phyloP scores from a whole-genome alignment of 108 stramenopile species.

The Cyclotella cryptica region DNA sequence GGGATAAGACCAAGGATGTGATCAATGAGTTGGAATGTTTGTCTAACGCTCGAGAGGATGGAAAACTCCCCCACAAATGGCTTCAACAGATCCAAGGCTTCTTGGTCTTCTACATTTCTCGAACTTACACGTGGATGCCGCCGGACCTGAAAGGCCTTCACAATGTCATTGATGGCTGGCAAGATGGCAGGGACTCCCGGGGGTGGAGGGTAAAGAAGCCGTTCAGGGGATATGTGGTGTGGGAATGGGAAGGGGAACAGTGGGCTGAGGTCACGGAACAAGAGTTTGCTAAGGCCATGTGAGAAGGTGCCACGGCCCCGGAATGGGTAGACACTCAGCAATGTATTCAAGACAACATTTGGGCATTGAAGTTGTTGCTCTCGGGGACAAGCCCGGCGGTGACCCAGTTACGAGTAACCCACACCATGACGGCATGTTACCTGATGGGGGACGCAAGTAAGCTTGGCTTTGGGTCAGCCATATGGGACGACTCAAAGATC shows the following conservation, averaged over 20 bases:
- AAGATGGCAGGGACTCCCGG: not conserved
- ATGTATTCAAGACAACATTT: too few species aligned
- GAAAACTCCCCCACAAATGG: not conserved
- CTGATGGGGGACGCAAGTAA: too few species aligned
- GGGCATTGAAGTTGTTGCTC: too few species aligned
- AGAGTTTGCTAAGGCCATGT: not conserved
- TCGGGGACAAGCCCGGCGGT: too few species aligned
- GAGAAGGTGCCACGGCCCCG: not conserved
- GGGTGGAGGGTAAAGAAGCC: too few species aligned
- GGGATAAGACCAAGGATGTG: not conserved
- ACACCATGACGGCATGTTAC: too few species aligned
- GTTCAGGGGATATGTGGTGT: too few species aligned
- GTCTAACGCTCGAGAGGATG: not conserved
- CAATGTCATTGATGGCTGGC: too few species aligned
- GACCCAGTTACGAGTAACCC: too few species aligned
- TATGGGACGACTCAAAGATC: conserved; percentile 1
- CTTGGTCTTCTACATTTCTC: conserved; percentile 43
- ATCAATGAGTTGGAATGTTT: not conserved
- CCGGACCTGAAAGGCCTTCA: too few species aligned
- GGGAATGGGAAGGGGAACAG: conserved; percentile 18
- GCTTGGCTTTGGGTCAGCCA: conserved; percentile 2
- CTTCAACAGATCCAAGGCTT: conserved; percentile 56
- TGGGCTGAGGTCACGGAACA: not conserved
- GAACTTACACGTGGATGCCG: too few species aligned
- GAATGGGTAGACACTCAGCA: not conserved